A percentile compares a stretch with the other conserved stretches of the same genome.
Conservation (phyloP, 1,284 basidiomycete genomes). For the Naganishia liquefaciens region DNA sequence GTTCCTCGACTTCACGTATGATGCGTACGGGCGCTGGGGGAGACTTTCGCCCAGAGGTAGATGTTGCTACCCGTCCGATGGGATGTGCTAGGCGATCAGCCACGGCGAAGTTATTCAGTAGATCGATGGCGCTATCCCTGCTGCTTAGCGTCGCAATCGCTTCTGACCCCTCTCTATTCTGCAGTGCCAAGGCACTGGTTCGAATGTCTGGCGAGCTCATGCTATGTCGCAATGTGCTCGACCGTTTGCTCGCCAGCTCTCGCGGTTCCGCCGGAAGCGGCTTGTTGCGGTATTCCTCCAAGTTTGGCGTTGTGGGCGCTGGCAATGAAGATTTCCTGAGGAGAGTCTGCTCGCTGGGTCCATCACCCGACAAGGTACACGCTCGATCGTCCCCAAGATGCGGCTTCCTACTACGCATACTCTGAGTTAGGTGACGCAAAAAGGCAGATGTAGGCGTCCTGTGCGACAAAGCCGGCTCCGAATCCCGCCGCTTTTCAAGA, state of each 20-base stretch:
- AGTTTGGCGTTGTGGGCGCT: background rate
- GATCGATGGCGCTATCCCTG: constrained; percentile 17
- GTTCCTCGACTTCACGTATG: background rate
- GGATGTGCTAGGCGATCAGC: constrained; percentile 14
- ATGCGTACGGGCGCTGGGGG: background rate
- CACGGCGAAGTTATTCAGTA: background rate
- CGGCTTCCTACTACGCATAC: background rate
- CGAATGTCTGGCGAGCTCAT: constrained; percentile 23
- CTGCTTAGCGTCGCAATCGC: background rate
- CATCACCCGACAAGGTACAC: background rate
- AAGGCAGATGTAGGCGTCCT: background rate
- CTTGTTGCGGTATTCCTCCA: constrained; percentile 1
- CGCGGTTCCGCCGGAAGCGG: constrained; percentile 15
- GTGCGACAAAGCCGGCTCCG: background rate
- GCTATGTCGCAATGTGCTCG: constrained; percentile 7
- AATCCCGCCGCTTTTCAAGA: background rate
- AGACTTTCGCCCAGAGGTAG: background rate
- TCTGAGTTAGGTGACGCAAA: constrained; percentile 12
- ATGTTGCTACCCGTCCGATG: background rate
- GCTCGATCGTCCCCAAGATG: background rate
- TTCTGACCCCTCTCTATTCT: background rate
- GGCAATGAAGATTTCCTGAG: constrained; percentile 2
- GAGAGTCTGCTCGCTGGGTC: background rate
- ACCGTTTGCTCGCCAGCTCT: background rate
- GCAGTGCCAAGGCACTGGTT: background rate